Evolutionary conservation across 2,329 filamentous ascomycete genomes (phyloP).

Genomic region (Aspergillus sojae): DNA sequence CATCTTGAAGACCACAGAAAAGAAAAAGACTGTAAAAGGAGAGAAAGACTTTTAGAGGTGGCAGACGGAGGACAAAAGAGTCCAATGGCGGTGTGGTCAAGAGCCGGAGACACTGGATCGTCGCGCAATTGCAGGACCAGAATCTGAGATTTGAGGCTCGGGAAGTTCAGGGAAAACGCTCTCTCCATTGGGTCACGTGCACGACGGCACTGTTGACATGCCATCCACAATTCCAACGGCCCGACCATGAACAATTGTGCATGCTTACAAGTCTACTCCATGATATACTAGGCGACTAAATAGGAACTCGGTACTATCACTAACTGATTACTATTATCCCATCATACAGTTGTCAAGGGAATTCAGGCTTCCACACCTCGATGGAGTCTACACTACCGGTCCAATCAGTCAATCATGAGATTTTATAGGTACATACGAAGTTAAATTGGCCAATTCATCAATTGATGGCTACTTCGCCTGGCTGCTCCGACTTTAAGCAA

Average conservation of each 20-base stretch:
- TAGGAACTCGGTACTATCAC: not conserved
- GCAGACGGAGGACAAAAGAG: slow-evolving; percentile 34
- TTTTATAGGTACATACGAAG: no score
- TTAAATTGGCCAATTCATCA: not conserved
- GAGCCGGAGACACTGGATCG: slow-evolving; percentile 29
- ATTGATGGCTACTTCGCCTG: not conserved
- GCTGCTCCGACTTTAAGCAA: not conserved
- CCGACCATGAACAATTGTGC: not conserved
- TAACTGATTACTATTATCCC: not conserved
- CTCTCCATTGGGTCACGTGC: slow-evolving; percentile 21
- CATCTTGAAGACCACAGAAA: slow-evolving; percentile 41
- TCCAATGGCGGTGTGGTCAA: slow-evolving; percentile 44
- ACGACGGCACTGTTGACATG: not conserved
- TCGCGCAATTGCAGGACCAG: slow-evolving; percentile 41
- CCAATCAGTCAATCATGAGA: no score
- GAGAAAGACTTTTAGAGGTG: slow-evolving; percentile 32
- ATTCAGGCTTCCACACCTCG: no score
- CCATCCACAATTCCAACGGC: not conserved
- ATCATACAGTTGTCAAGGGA: not conserved
- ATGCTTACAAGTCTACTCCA: not conserved
- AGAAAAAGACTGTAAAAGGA: slow-evolving; percentile 28
- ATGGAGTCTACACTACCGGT: no score
- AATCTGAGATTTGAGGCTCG: slow-evolving; percentile 44
- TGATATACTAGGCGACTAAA: not conserved
- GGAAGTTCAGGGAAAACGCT: slow-evolving; percentile 44